These are phyloP conservation scores for Plenodomus biglobosus DNA, from an alignment of 2,329 filamentous ascomycete species.

Conservation along the genomic window DNA sequence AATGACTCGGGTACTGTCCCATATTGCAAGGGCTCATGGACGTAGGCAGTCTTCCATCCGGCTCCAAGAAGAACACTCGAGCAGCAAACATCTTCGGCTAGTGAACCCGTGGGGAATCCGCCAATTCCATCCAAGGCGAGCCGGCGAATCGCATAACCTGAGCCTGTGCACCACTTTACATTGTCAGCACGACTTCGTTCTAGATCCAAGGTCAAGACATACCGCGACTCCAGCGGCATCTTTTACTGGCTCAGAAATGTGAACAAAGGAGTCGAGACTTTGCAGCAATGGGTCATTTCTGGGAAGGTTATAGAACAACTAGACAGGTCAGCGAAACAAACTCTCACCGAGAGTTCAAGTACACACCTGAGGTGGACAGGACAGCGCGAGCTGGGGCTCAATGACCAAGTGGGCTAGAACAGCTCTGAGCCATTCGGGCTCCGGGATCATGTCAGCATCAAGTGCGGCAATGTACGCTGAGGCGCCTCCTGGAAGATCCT, in stretches of 20 bases:
- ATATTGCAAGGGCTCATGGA: constrained; percentile 25
- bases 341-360: constrained; percentile 59
- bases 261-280: constrained; percentile 61
- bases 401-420: constrained; percentile 10
- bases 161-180: constrained; percentile 58
- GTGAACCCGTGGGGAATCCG: constrained; percentile 61
- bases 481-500: constrained; percentile 44
- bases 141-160: constrained; percentile 63
- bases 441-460: constrained; percentile 69
- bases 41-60: constrained; percentile 61
- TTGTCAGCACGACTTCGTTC: neutral
- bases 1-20: constrained; percentile 24
- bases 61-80: constrained; percentile 61
- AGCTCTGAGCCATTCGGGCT: constrained; percentile 53
- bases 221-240: constrained; percentile 56
- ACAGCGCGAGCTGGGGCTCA: constrained; percentile 7
- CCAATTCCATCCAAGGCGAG: constrained; percentile 62
- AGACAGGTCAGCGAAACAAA: too few species aligned
- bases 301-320: constrained; percentile 64
- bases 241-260: constrained; percentile 53
- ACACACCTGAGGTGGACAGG: constrained; percentile 37
- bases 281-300: constrained; percentile 60
- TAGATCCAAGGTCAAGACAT: neutral
- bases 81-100: constrained; percentile 63
- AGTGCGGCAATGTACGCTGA: constrained; percentile 63